phyloP scores from a whole-genome alignment of 2,329 filamentous ascomycete species.

The Nemania diffusa region DNA sequence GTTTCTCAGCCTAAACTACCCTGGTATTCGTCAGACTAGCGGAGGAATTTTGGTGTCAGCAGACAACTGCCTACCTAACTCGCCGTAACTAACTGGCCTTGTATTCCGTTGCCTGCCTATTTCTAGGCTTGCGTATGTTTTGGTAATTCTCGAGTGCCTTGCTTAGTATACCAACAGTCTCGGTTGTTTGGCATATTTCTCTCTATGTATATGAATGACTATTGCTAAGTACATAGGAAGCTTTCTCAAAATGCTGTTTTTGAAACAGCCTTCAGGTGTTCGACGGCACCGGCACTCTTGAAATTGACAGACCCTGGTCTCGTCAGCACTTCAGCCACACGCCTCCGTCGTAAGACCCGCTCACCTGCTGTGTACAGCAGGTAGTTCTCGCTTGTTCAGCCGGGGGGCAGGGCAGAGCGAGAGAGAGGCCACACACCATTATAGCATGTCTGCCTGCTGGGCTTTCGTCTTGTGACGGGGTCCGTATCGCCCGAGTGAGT shows the following conservation, averaged over 20 bases:
- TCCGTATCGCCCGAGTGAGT: constrained; percentile 15
- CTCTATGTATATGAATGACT: neutral
- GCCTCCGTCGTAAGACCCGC: constrained; percentile 30
- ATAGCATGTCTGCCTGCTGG: constrained; percentile 28
- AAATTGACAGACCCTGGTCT: neutral
- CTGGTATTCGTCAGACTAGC: neutral
- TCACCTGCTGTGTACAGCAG: constrained; percentile 35
- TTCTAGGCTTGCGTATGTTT: neutral
- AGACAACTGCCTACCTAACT: too few relatives aligned
- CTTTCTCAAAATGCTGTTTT: neutral
- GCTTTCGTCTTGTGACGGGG: constrained; percentile 26
- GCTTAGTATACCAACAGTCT: neutral
- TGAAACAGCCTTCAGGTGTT: constrained; percentile 8
- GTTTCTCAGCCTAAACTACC: neutral
- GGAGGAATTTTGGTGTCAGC: constrained; percentile 16
- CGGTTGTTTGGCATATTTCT: neutral
- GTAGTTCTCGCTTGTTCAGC: constrained; percentile 16
- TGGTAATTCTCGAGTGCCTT: neutral
- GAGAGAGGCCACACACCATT: constrained; percentile 24
- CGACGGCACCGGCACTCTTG: neutral
- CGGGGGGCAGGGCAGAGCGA: constrained; percentile 12
- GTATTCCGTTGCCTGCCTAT: neutral
- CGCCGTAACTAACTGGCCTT: neutral
- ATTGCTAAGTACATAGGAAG: too few relatives aligned
- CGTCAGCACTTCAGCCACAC: constrained; percentile 16